Conservation (phyloP, 805 yeast species). For the Ogataea allantospora region DNA sequence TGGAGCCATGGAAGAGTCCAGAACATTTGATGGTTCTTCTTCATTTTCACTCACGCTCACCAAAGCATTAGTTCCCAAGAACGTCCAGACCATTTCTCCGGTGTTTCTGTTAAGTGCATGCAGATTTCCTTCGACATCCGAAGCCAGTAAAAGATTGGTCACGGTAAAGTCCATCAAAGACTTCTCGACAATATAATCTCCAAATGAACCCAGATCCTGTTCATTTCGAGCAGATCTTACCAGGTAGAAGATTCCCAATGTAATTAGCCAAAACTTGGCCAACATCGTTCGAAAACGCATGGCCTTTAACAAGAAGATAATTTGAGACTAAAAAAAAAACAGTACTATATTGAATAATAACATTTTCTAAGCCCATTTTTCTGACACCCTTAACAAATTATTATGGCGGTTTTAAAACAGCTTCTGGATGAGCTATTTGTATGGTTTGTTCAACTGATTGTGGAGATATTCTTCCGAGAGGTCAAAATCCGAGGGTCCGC, state of each 20-base stretch:
- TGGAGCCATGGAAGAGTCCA: conserved; percentile 1
- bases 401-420: conserved; percentile 4
- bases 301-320: background rate
- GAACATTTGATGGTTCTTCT: conserved; percentile 13
- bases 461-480: conserved; percentile 76
- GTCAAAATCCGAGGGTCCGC: conserved; percentile 86
- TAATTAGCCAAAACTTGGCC: conserved; percentile 2
- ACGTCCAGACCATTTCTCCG: conserved; percentile 76
- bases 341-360: background rate
- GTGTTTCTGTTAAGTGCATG: conserved; percentile 76
- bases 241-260: background rate
- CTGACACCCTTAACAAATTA: conserved; percentile 1
- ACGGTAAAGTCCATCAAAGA: conserved; percentile 30
- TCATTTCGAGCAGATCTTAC: background rate
- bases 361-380: background rate
- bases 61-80: conserved; percentile 63
- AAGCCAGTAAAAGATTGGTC: conserved; percentile 60
- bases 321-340: background rate
- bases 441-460: conserved; percentile 30
- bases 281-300: conserved; percentile 6
- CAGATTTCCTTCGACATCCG: conserved; percentile 84
- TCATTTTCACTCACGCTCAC: conserved; percentile 38
- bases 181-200: conserved; percentile 1
- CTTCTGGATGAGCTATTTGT: conserved; percentile 28
- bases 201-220: conserved; percentile 3